Base-by-base conservation (phyloP, 345 rosid species). In the Nasturtium officinale region DNA sequence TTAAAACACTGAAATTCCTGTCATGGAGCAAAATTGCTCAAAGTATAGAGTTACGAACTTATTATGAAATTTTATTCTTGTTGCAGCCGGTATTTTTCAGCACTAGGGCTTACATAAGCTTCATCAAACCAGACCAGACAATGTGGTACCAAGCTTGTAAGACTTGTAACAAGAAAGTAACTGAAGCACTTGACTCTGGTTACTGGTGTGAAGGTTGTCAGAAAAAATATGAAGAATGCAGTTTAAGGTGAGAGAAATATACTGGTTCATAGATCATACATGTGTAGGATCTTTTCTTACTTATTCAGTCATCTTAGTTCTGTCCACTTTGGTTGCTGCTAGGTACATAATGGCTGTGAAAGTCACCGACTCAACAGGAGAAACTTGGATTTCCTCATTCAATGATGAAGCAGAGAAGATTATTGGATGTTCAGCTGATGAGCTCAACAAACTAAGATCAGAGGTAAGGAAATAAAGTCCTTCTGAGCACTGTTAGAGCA, bases 201-300 rank as follows among this genome's bases (percentile, higher is more conserved):
- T 94, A 86, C 69, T 94, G 97, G 97, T 94, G 98, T 71, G 98
- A 94, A 78, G 92, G 91, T 50, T 94, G 98, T 82, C 97, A 94
- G 83, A 91, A 87, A 78, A 91, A 80, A 67, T 92, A 89, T 40
- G 85, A 84, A 28, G 92, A 89, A 61, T 91, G 95, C 70, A 84
- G 73, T 67, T 67, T 91, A 64, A 89, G 98, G 97, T 90, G 29
- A 65, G 82, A 56, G 7, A 10, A n/a, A 21, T 32, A 29, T 23
- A 17, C 69, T 13, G 25, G 28, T 55, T 47, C 35, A 71, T 18
- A 47, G 6, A 28, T 30, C 20, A 47, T 26, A 32, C 50, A 28
- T 0, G 21, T 2, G 25, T 51, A 38, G 12, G 8, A 40, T 16
- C 5, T 1, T 8, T 16, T n/a, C 35, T 33, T 56, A 4, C 6